Conservation (phyloP, 2,329 filamentous ascomycete species). For the Furcasterigmium furcatum region DNA sequence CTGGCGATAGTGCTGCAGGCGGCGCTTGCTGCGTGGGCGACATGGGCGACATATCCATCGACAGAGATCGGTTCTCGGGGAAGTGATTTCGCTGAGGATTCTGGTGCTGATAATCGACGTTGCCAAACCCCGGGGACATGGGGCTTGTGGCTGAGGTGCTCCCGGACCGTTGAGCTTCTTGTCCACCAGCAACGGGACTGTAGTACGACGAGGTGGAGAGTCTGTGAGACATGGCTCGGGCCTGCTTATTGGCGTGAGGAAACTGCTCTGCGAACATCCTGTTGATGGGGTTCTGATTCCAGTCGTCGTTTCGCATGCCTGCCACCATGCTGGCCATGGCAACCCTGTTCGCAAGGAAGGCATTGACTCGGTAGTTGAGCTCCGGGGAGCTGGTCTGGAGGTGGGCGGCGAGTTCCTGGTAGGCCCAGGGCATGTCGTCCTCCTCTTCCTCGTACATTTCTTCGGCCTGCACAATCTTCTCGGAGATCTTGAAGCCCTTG, state of each 20-base stretch:
- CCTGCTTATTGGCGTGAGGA: conserved; percentile 29
- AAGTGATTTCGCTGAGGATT: conserved; percentile 7
- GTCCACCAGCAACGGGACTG: conserved; percentile 1
- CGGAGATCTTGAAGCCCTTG: conserved; percentile 74
- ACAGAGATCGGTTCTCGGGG: neutral
- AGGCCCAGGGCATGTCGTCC: conserved; percentile 69
- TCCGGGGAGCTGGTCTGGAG: conserved; percentile 57
- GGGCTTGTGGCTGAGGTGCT: neutral
- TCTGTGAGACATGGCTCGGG: conserved; percentile 17
- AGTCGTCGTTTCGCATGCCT: conserved; percentile 27
- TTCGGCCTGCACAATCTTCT: conserved; percentile 75
- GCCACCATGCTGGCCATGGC: conserved; percentile 38
- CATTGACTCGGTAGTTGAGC: conserved; percentile 59
- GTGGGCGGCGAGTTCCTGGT: conserved; percentile 59
- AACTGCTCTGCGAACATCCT: conserved; percentile 43
- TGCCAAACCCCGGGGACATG: conserved; percentile 6
- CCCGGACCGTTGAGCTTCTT: neutral
- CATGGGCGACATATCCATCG: conserved; percentile 15
- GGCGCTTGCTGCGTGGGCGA: conserved; percentile 8
- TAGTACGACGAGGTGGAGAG: conserved; percentile 12
- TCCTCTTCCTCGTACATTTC: conserved; percentile 98
- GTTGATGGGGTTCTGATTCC: conserved; percentile 43
- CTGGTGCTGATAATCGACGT: conserved; percentile 16
- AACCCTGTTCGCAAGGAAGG: conserved; percentile 37
- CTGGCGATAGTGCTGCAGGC: too few species aligned